Evolutionary conservation across 2,329 filamentous ascomycete species (phyloP).

Genomic region (Calycina herbarum): DNA sequence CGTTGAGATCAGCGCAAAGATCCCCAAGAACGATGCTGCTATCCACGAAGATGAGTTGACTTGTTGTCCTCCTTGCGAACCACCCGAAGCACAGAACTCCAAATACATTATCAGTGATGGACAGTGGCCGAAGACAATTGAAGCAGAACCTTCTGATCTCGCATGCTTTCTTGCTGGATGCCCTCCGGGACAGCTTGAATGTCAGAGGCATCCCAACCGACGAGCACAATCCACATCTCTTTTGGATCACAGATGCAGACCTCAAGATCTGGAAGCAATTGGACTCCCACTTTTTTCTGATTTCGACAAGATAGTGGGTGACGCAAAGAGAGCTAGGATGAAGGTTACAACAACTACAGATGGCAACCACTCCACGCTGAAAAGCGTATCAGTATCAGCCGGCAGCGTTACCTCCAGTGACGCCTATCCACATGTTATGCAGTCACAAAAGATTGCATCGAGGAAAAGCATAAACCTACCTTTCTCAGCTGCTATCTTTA

Average conservation of each 20-base stretch:
- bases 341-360: background rate
- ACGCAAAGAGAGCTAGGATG: background rate
- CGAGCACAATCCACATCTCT: conserved; percentile 14
- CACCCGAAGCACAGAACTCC: conserved; percentile 20
- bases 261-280: conserved; percentile 21
- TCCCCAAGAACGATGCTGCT: conserved; percentile 25
- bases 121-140: conserved; percentile 14
- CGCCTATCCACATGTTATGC: conserved; percentile 28
- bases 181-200: conserved; percentile 23
- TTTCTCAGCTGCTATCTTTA: conserved; percentile 30
- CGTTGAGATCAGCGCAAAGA: conserved; percentile 22
- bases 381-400: background rate
- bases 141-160: conserved; percentile 26
- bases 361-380: background rate
- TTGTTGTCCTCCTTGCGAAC: conserved; percentile 28
- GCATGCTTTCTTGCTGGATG: conserved; percentile 31
- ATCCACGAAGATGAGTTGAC: conserved; percentile 26
- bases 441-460: conserved; percentile 22
- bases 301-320: background rate
- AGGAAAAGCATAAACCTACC: conserved; percentile 15
- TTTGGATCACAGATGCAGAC: conserved; percentile 2
- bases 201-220: conserved; percentile 19
- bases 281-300: background rate
- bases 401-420: conserved; percentile 28
- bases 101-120: conserved; percentile 23